Base-by-base conservation (phyloP, 1,139 yeast genomes). In the Nakaseomyces bracarensis region DNA sequence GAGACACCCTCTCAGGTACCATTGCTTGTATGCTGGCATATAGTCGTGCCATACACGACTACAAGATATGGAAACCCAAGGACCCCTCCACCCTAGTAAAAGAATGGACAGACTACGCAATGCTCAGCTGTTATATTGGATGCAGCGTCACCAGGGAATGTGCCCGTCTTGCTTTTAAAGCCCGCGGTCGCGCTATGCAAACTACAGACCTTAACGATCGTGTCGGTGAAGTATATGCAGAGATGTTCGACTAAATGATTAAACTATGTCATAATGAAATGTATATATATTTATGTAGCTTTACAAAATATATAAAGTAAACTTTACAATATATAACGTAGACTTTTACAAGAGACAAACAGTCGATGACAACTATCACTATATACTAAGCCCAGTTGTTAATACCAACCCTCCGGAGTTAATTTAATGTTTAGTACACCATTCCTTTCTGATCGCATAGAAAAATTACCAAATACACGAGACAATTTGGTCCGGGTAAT, bases 111-210 rank as follows among this genome's bases (percentile, higher is more conserved):
- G 73, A 73, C 14, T 65, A 75, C 31, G 55, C 61, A 1, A 53
- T 82, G 44, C 61, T 86, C 38, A 84, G 94, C 0, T 78, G 86
- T 35, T 83, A 70, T 55, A 93, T 82, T 0, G 97, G 89, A 0
- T 71, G 84, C 30, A 57, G 76, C 0, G 63, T 82, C 10, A 86
- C 91, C 0, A 69, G 96, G 43, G 57, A 64, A 20, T 82, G 95
- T 33, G 72, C 87, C 1, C 57, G 64, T 20, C 65, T 69, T 48
- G 96, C 97, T 0, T 91, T 69, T 55, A 65, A 67, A 21, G 67
- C 69, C 39, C 71, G 77, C 46, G 85, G 86, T 2, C 68, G 98
- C 41, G 74, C 94, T 4, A 79, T 87, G 82, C 85, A 85, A 56
- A 85, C 98, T 0, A 77, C 89, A 2, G 84, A 87, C 59, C 66